Conservation (phyloP, 495 filamentous ascomycete genomes). For the Xylaria bambusicola region DNA sequence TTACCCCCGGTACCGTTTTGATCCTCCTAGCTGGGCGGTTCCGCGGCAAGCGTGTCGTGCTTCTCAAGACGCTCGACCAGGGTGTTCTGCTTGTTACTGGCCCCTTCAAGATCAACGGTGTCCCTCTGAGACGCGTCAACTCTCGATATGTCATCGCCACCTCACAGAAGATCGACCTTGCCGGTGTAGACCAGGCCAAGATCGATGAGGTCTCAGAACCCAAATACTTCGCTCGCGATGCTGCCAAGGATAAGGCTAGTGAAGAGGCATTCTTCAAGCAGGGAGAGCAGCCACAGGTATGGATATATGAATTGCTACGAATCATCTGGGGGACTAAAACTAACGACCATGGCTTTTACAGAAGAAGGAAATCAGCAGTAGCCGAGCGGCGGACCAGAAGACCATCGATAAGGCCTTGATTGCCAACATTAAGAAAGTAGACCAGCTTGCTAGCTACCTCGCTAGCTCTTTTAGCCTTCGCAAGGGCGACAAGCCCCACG, state of each 20-base stretch:
- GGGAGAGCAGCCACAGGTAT: conserved; percentile 93
- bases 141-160: conserved; percentile 98
- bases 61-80: conserved; percentile 94
- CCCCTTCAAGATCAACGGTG: conserved; percentile 99
- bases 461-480: conserved; percentile 90
- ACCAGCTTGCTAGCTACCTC: conserved; percentile 85
- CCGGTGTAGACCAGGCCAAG: conserved; percentile 77
- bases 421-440: conserved; percentile 92
- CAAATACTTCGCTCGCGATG: conserved; percentile 95
- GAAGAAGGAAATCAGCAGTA: conserved; percentile 93
- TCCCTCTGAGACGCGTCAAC: conserved; percentile 97
- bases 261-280: conserved; percentile 99
- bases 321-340: background rate
- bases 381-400: conserved; percentile 95
- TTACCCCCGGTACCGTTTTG: conserved; percentile 90
- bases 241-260: conserved; percentile 84
- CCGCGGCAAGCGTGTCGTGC: conserved; percentile 99
- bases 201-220: conserved; percentile 79
- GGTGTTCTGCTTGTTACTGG: conserved; percentile 98
- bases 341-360: conserved; percentile 47
- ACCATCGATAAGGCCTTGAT: conserved; percentile 91
- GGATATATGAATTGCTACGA: conserved; percentile 35
- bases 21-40: conserved; percentile 99
- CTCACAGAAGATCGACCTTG: conserved; percentile 81
- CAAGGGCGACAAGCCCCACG: conserved; percentile 97